Base-by-base conservation (phyloP, 2,329 filamentous ascomycete genomes). In the Fusarium illudens region DNA sequence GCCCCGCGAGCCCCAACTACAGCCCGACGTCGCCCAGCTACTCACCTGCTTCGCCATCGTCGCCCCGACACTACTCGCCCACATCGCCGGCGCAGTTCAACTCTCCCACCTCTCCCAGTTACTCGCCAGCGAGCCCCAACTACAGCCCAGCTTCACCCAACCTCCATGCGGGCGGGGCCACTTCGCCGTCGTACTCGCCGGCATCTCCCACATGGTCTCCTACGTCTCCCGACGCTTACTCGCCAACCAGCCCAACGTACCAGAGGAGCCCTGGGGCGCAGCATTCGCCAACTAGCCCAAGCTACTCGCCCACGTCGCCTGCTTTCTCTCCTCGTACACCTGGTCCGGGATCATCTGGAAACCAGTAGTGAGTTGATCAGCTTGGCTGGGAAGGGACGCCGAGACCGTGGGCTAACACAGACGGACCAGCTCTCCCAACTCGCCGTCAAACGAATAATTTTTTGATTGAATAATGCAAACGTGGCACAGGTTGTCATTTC, bases 141-240 rank as follows among this genome's bases (percentile, higher is more conserved):
- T 93, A 92, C 80, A 91, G 88, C 74, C 90, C 89, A n/a, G 87
- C 89, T 4, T 90, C 87, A 53, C 89, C 84, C 71, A 87, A 84
- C 75, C 79, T 85, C 53, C 78, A 80, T 51, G 78, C 75, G 3
- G 76, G 70, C 29, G 77, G 78, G n/a, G 70, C 84, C 11, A 83
- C 86, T 30, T 86, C 88, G 65, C 87, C 84, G n/a, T 84, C 84
- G 4, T 91, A 90, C 79, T 88, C 85, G 30, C 90, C 91, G 48
- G 89, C 89, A 12, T 93, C 91, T 51, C 91, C 91, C n/a, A 87
- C 85, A 22, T 94, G 92, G 82, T 94, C 92, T 59, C 92, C 92
- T 3, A 92, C 91, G 7, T 94, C 91, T 37, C 87, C 87, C 12
- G 83, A 84, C 64, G 82, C 84, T 3, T 90, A 90, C 79, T 89